Evolutionary conservation across 192 early-diverging fungal genomes (phyloP).

Genomic region (Linnemannia exigua): DNA sequence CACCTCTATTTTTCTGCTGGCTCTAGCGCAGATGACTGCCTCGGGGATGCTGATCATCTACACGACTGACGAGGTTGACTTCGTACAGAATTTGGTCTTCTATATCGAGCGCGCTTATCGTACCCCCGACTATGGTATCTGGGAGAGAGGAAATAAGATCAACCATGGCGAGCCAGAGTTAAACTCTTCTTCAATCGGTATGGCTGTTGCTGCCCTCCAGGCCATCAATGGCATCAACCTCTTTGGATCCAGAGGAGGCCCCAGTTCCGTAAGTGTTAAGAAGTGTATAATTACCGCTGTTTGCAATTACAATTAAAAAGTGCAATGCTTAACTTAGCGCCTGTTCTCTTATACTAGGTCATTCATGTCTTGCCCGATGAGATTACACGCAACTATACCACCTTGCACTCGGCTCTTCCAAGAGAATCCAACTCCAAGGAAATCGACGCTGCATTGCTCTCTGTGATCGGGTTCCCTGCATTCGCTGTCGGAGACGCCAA

Average conservation of each 20-base stretch:
- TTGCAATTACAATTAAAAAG: background rate
- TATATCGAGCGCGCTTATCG: constrained; percentile 87
- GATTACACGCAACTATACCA: constrained; percentile 82
- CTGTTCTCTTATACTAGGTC: constrained; percentile 51
- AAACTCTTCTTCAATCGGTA: constrained; percentile 89
- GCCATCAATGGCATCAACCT: constrained; percentile 88
- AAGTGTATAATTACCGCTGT: background rate
- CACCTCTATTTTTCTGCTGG: constrained; percentile 82
- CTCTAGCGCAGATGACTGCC: constrained; percentile 86
- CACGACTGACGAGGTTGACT: constrained; percentile 86
- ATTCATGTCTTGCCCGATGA: constrained; percentile 88
- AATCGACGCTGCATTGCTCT: constrained; percentile 83
- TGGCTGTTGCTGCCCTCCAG: constrained; percentile 85
- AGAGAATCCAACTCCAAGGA: constrained; percentile 89
- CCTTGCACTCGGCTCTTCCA: constrained; percentile 79
- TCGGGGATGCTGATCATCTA: constrained; percentile 78
- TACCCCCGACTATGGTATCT: constrained; percentile 88
- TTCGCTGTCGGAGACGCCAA: constrained; percentile 80
- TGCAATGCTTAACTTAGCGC: background rate
- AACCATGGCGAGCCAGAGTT: constrained; percentile 88
- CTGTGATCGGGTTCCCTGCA: constrained; percentile 87
- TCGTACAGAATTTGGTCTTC: constrained; percentile 88
- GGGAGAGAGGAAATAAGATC: constrained; percentile 89
- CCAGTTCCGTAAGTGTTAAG: constrained; percentile 65
- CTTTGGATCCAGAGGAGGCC: constrained; percentile 82